A percentile compares a stretch with the other conserved stretches of the same genome.
These are phyloP conservation scores for Solanum rostratum DNA, from an alignment of 257 asterid genomes.

Conservation along the genomic window DNA sequence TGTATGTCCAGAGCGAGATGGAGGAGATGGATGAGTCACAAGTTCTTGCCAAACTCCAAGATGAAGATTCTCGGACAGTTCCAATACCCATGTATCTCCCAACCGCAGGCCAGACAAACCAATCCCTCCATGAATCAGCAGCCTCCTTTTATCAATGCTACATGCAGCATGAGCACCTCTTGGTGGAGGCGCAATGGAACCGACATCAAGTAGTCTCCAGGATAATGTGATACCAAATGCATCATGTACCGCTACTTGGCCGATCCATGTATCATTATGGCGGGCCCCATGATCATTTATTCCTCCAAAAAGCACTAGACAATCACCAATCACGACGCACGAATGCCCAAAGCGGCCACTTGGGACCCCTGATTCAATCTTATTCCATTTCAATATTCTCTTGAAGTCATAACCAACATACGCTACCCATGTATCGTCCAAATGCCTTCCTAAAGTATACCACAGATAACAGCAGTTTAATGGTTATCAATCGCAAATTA, in stretches of 20 bases:
- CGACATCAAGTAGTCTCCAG: conserved; percentile 62
- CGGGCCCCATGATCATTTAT: conserved; percentile 70
- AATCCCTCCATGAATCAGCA: conserved; percentile 86
- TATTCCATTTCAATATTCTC: conserved; percentile 54
- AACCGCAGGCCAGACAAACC: conserved; percentile 53
- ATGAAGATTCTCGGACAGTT: conserved; percentile 46
- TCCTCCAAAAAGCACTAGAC: conserved; percentile 77
- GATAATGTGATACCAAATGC: conserved; percentile 37
- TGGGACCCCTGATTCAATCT: conserved; percentile 56
- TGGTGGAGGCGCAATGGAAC: conserved; percentile 46
- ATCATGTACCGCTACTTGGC: conserved; percentile 32
- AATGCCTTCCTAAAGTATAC: conserved; percentile 60
- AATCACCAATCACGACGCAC: conserved; percentile 44
- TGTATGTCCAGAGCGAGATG: conserved; percentile 87
- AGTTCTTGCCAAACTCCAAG: conserved; percentile 62
- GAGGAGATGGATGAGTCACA: conserved; percentile 40
- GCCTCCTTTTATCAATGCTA: conserved; percentile 33
- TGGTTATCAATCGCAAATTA: background rate
- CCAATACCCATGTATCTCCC: conserved; percentile 68
- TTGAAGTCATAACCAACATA: conserved; percentile 32
- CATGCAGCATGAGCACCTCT: conserved; percentile 96
- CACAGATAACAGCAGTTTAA: background rate
- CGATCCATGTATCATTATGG: conserved; percentile 73
- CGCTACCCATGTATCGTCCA: conserved; percentile 89
- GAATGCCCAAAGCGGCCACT: conserved; percentile 89